phyloP scores from a whole-genome alignment of 441 rosid species.

The Erodium trifolium region DNA sequence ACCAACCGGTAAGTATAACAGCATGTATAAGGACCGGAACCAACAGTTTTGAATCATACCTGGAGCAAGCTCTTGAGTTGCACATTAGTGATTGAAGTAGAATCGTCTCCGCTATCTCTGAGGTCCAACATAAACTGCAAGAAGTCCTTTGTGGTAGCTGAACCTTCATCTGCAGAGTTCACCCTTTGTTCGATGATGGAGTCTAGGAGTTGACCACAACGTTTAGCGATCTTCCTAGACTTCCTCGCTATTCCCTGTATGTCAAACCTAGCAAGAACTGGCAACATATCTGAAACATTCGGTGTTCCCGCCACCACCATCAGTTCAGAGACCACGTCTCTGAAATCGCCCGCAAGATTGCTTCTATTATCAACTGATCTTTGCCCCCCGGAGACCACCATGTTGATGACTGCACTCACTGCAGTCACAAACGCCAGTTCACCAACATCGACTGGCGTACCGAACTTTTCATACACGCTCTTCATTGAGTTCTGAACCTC shows the following conservation, averaged over 20 bases:
- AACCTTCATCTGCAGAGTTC: constrained; percentile 8
- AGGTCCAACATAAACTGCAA: constrained; percentile 41
- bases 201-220: constrained; percentile 29
- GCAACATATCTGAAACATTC: constrained; percentile 53
- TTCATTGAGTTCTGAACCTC: constrained; percentile 27
- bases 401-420: constrained; percentile 22
- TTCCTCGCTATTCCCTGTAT: constrained; percentile 39
- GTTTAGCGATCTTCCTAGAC: constrained; percentile 16
- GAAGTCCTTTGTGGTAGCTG: constrained; percentile 25
- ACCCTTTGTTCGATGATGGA: constrained; percentile 27
- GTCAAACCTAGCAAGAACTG: constrained; percentile 39
- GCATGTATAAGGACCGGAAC: too few species aligned
- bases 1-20: too few species aligned
- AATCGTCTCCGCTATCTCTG: constrained; percentile 27
- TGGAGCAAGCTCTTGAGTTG: constrained; percentile 40
- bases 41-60: constrained; percentile 18
- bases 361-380: constrained; percentile 27
- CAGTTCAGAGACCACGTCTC: constrained; percentile 21
- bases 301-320: constrained; percentile 33
- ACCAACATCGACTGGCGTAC: constrained; percentile 35
- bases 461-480: constrained; percentile 22
- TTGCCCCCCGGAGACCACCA: constrained; percentile 41
- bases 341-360: constrained; percentile 23
- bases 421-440: constrained; percentile 23
- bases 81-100: constrained; percentile 22